Conservation (phyloP, 306 rosid species). For the Castanea crenata region DNA sequence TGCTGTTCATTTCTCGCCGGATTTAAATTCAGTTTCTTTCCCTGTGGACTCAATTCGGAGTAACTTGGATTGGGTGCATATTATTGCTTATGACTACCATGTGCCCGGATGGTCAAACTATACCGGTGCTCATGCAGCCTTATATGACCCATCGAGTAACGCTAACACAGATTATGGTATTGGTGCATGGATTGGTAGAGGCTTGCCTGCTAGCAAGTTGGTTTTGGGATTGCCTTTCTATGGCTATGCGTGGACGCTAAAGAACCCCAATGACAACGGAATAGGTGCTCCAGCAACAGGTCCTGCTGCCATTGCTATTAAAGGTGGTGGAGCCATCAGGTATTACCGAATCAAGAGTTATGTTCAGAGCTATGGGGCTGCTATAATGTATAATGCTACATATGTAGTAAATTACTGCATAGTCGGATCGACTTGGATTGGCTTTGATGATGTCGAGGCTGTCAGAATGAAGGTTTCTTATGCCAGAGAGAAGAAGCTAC, state of each 20-base stretch:
- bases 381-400: slow-evolving; percentile 21
- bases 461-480: slow-evolving; percentile 33
- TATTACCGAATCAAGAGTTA: slow-evolving; percentile 20
- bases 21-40: neutral
- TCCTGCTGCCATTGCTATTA: neutral
- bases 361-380: slow-evolving; percentile 11
- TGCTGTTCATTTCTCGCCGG: slow-evolving; percentile 1
- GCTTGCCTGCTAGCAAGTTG: slow-evolving; percentile 19
- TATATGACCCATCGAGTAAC: slow-evolving; percentile 25
- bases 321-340: slow-evolving; percentile 10
- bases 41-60: slow-evolving; percentile 26
- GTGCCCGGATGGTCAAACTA: neutral
- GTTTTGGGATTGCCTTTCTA: slow-evolving; percentile 40
- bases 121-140: slow-evolving; percentile 26
- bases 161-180: slow-evolving; percentile 16
- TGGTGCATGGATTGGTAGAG: slow-evolving; percentile 18
- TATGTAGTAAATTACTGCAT: slow-evolving; percentile 28
- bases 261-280: neutral
- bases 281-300: slow-evolving; percentile 34
- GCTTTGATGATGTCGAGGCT: slow-evolving; percentile 34
- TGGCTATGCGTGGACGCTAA: slow-evolving; percentile 36
- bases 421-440: slow-evolving; percentile 34
- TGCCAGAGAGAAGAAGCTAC: slow-evolving; percentile 32
- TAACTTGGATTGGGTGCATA: slow-evolving; percentile 42
- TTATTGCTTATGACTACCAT: slow-evolving; percentile 26